A percentile compares a stretch with the other conserved stretches of the same genome.
phyloP scores from a whole-genome alignment of 2,329 filamentous ascomycete genomes.

The Curvularia sp. region DNA sequence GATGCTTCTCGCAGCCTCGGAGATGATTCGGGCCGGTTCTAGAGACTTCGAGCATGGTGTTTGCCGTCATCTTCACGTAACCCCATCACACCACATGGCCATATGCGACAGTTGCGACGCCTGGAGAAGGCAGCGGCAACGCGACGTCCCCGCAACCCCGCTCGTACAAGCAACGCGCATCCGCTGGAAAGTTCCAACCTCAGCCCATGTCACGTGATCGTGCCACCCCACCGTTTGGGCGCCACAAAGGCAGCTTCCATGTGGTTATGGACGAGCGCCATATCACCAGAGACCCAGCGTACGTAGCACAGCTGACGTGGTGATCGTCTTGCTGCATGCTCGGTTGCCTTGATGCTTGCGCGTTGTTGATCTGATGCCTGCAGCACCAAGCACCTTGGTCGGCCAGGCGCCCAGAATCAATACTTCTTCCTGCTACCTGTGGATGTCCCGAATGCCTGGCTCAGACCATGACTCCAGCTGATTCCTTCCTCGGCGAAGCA shows the following conservation, averaged over 20 bases:
- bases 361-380: slow-evolving; percentile 11
- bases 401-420: not conserved
- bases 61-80: slow-evolving; percentile 15
- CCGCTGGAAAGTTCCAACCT: slow-evolving; percentile 16
- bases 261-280: not conserved
- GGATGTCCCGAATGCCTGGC: slow-evolving; percentile 74
- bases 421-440: slow-evolving; percentile 13
- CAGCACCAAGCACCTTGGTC: not conserved
- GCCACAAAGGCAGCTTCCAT: not conserved
- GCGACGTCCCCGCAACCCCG: not conserved
- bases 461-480: slow-evolving; percentile 85
- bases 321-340: slow-evolving; percentile 2
- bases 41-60: slow-evolving; percentile 29
- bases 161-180: slow-evolving; percentile 6
- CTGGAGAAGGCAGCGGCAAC: slow-evolving; percentile 5
- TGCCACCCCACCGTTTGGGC: not conserved
- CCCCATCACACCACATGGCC: slow-evolving; percentile 6
- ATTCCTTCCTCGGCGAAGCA: slow-evolving; percentile 79
- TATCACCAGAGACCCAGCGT: slow-evolving; percentile 4
- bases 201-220: slow-evolving; percentile 25
- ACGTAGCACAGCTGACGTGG: not conserved
- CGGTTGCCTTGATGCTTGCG: not conserved
- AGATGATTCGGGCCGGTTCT: slow-evolving; percentile 33
- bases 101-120: slow-evolving; percentile 8
- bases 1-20: slow-evolving; percentile 29